phyloP scores from a whole-genome alignment of 2,329 filamentous ascomycete species.

The Ophiosphaerella herpotricha region DNA sequence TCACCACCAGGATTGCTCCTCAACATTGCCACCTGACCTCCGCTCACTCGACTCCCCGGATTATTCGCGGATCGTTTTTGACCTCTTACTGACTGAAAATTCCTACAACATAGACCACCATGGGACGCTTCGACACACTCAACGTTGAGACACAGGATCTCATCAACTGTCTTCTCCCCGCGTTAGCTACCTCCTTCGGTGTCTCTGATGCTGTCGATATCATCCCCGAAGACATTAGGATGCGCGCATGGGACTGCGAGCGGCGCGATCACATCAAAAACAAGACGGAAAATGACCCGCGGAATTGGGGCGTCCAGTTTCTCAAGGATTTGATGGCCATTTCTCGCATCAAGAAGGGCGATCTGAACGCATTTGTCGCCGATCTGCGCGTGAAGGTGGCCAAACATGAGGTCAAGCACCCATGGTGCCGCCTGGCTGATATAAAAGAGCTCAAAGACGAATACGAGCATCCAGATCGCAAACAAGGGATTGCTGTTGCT shows the following conservation, averaged over 20 bases:
- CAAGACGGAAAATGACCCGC: constrained; percentile 39
- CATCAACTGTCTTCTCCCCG: constrained; percentile 37
- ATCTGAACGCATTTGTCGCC: constrained; percentile 31
- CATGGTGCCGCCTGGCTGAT: constrained; percentile 36
- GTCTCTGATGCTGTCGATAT: constrained; percentile 28
- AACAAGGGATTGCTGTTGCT: constrained; percentile 4
- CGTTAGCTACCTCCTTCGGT: constrained; percentile 31
- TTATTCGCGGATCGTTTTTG: background rate
- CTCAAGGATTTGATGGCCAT: constrained; percentile 40
- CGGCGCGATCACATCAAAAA: constrained; percentile 40
- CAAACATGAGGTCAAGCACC: constrained; percentile 33
- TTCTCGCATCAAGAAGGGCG: constrained; percentile 32
- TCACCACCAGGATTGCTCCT: background rate
- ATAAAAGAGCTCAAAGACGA: constrained; percentile 38
- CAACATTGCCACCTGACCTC: background rate
- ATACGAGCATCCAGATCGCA: constrained; percentile 29
- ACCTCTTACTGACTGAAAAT: background rate
- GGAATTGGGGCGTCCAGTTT: constrained; percentile 46
- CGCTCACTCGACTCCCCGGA: background rate
- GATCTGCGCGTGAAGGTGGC: constrained; percentile 32
- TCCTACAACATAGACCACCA: constrained; percentile 8
- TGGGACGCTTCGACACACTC: constrained; percentile 40
- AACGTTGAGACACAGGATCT: constrained; percentile 39
- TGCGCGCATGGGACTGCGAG: constrained; percentile 44
- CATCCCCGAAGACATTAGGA: constrained; percentile 43